Conservation (phyloP, 2,329 filamentous ascomycete species). For the Botryotinia calthae region DNA sequence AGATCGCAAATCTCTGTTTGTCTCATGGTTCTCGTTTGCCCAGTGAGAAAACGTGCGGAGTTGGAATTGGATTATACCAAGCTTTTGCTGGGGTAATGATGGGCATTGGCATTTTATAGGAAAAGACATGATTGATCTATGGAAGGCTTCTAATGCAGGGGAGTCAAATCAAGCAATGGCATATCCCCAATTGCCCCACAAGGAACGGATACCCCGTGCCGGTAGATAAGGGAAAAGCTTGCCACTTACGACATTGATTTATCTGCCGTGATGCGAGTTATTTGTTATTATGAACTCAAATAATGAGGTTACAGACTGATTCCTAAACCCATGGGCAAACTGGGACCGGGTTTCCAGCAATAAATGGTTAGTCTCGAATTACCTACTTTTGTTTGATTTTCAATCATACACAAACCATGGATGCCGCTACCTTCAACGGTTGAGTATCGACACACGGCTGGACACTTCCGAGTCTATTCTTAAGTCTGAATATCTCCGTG, state of each 20-base stretch:
- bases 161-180: not conserved
- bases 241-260: not conserved
- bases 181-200: not conserved
- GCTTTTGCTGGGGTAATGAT: not conserved
- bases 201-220: not conserved
- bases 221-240: constrained; percentile 3
- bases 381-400: not conserved
- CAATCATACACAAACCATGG: not conserved
- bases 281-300: not conserved
- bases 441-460: not conserved
- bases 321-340: not conserved
- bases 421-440: not conserved
- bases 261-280: not conserved
- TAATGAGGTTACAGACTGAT: not conserved
- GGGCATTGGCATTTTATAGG: constrained; percentile 10
- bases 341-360: not conserved
- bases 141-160: not conserved
- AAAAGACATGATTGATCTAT: not conserved
- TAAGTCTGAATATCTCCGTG: not conserved
- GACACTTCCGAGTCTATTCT: not conserved
- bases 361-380: not conserved
- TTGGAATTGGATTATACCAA: not conserved
- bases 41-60: not conserved
- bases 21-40: not conserved
- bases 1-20: not conserved